Evolutionary conservation across 345 rosid genomes (phyloP), one percentile per base, ranked within the genome.

Genomic region (Conringia planisiliqua): DNA sequence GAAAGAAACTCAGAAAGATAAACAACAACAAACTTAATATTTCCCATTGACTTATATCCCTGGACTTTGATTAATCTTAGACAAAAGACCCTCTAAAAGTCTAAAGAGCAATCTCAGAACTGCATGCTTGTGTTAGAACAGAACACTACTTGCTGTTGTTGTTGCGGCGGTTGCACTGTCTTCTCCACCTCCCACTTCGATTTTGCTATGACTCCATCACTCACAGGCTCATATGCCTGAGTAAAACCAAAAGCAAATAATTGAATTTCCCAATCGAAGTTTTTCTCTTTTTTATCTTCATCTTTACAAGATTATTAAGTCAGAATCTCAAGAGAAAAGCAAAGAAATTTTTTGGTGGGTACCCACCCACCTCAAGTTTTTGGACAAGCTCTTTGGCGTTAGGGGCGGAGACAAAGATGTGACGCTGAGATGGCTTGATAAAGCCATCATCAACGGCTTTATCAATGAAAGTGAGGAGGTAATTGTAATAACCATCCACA

Each of bases 381-480:
- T 91, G 91, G 27, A 94, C 88, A 58, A 94, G 91, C 64, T 91
- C 95, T 80, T 80, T 89, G 73, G 95, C 97, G 75, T 85, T 87
- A 71, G 96, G 87, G 44, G 98, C 96, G n/a, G 94, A 86, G 85
- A 94, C 92, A 84, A 94, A 73, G 79, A 94, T 91, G 82, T 84
- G 81, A 32, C 98, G 88, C 71, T 92, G 95, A 43, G 89, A 89
- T 17, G 98, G 96, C 40, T 83, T 81, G 52, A 94, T 91, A 80
- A 94, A 94, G 78, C 98, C 98, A 80, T 94, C 97, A 72, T 89
- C 97, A 70, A 93, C 97, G 76, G 97, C 98, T 86, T 93, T 91
- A 83, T 93, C 97, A 38, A 93, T 87, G 87, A 88, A 85, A 26
- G 88, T 86, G 59, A 94, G 89, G 18, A 94, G 88, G 70, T 73